Conservation (phyloP, 495 filamentous ascomycete genomes). For the Pseudevernia furfuracea region DNA sequence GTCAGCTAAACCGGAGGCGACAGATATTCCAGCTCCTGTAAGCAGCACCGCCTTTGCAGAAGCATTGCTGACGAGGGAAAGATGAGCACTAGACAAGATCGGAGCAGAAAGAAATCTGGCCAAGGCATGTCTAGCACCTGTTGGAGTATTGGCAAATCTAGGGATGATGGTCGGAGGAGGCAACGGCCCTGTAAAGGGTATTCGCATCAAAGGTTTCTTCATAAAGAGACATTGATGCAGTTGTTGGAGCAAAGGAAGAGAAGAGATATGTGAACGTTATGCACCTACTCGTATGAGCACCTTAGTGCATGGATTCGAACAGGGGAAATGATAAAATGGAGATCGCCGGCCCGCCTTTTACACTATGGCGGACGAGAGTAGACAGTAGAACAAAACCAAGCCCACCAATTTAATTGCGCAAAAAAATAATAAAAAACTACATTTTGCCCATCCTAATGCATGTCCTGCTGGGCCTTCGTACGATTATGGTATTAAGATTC, state of each 20-base stretch:
- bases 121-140: constrained; percentile 71
- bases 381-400: no score
- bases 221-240: constrained; percentile 33
- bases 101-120: constrained; percentile 60
- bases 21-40: constrained; percentile 87
- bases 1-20: constrained; percentile 86
- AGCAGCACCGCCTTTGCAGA: constrained; percentile 61
- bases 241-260: background rate
- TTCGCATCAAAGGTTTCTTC: constrained; percentile 68
- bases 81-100: constrained; percentile 37
- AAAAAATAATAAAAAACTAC: no score
- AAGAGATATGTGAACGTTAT: no score
- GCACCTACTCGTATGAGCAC: no score
- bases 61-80: constrained; percentile 43
- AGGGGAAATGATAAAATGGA: no score
- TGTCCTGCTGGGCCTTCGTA: no score
- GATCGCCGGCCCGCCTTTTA: no score
- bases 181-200: constrained; percentile 81
- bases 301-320: no score
- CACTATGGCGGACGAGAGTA: no score
- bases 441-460: no score
- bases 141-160: constrained; percentile 53
- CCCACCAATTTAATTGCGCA: no score
- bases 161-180: constrained; percentile 74
- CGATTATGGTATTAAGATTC: no score